phyloP scores from a whole-genome alignment of 306 rosid genomes.

The Vigna radiata region DNA sequence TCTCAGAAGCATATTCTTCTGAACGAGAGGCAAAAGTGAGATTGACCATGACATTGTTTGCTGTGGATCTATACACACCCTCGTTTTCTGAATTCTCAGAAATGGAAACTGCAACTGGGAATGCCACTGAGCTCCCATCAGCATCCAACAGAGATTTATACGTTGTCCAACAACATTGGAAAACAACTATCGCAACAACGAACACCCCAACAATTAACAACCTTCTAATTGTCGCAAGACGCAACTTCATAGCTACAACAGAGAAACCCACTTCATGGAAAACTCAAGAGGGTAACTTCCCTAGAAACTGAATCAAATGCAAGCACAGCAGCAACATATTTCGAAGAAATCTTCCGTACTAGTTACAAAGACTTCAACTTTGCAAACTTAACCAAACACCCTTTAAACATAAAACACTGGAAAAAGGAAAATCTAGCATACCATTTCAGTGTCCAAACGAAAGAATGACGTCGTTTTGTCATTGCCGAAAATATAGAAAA shows the following conservation, averaged over 20 bases:
- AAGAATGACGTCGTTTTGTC: neutral
- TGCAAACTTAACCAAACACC: slow-evolving; percentile 14
- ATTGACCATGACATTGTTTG: slow-evolving; percentile 20
- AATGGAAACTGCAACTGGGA: slow-evolving; percentile 39
- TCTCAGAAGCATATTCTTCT: slow-evolving; percentile 43
- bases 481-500: neutral
- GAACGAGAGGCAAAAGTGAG: slow-evolving; percentile 46
- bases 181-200: slow-evolving; percentile 30
- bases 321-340: neutral
- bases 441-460: neutral
- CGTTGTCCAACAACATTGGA: slow-evolving; percentile 46
- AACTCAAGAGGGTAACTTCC: slow-evolving; percentile 18
- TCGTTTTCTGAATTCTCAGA: slow-evolving; percentile 29
- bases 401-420: neutral
- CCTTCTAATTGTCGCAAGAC: slow-evolving; percentile 13
- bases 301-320: neutral
- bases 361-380: slow-evolving; percentile 6
- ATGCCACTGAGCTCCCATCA: slow-evolving; percentile 34
- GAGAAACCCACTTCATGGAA: slow-evolving; percentile 40
- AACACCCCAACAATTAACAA: slow-evolving; percentile 39
- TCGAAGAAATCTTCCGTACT: neutral
- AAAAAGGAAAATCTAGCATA: neutral
- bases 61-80: slow-evolving; percentile 32
- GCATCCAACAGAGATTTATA: slow-evolving; percentile 37
- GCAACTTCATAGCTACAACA: neutral